A percentile compares a stretch with the other conserved stretches of the same genome.
phyloP scores from a whole-genome alignment of 768 basidiomycete species.

The Gautieria morchelliformis region DNA sequence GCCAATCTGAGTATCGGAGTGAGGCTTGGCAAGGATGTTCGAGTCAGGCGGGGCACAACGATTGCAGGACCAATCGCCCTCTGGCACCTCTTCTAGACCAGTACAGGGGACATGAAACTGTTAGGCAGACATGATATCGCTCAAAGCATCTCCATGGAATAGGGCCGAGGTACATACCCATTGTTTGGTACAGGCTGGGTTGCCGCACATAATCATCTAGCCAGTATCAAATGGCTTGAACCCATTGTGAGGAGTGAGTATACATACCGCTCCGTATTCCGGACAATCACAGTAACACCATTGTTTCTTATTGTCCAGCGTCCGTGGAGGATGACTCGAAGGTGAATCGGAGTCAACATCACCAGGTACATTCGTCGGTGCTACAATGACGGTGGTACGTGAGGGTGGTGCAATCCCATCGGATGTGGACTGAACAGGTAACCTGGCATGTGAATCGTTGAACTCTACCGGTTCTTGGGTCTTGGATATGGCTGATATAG shows the following conservation, averaged over 20 bases:
- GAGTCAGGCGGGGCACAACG: not conserved
- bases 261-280: not conserved
- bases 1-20: not conserved
- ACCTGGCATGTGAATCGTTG: no score
- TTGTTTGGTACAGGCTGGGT: not conserved
- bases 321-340: not conserved
- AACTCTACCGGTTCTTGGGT: no score
- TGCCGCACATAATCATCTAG: constrained; percentile 4
- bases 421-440: not conserved
- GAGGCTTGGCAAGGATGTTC: not conserved
- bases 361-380: not conserved
- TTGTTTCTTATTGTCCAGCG: not conserved
- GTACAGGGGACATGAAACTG: constrained; percentile 7
- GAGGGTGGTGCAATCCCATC: no score
- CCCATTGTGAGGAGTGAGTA: not conserved
- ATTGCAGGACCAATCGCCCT: constrained; percentile 1
- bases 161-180: not conserved
- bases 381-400: no score
- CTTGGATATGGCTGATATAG: no score
- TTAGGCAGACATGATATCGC: not conserved
- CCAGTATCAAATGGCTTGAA: not conserved
- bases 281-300: constrained; percentile 1
- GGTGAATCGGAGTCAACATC: not conserved
- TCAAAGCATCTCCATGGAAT: not conserved
- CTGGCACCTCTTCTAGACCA: not conserved